Evolutionary conservation across 306 rosid species (phyloP).

Genomic region (Argentina anserina): DNA sequence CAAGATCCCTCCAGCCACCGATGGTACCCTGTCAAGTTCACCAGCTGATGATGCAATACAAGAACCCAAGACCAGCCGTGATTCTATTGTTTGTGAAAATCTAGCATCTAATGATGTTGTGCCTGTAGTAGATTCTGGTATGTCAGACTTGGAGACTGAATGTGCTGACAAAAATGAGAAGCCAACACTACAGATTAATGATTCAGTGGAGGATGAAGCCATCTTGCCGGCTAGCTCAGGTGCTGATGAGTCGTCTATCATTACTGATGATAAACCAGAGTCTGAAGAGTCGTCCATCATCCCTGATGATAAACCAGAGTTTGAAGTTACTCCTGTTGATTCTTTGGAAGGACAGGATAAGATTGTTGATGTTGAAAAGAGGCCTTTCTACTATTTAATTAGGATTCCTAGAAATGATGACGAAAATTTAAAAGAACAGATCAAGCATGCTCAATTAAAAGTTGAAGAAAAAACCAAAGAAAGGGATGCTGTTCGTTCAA

Average conservation of each 20-base stretch:
- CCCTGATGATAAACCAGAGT: conserved; percentile 18
- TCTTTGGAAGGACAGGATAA: conserved; percentile 39
- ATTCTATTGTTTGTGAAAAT: conserved; percentile 18
- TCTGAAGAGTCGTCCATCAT: conserved; percentile 3
- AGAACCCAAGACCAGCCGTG: conserved; percentile 9
- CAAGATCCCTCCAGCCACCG: background rate
- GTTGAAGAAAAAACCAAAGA: conserved; percentile 59
- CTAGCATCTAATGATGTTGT: conserved; percentile 11
- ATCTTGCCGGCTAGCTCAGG: background rate
- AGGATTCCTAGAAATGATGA: conserved; percentile 65
- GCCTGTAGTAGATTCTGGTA: conserved; percentile 8
- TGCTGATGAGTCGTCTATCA: background rate
- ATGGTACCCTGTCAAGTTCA: conserved; percentile 11
- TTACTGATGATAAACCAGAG: conserved; percentile 18
- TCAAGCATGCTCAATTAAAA: conserved; percentile 37
- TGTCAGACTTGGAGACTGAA: conserved; percentile 18
- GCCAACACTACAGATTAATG: background rate
- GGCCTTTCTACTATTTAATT: conserved; percentile 60
- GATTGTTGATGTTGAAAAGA: conserved; percentile 52
- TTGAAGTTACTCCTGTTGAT: conserved; percentile 30
- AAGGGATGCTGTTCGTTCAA: conserved; percentile 53
- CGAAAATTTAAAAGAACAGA: conserved; percentile 54
- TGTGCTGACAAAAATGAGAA: conserved; percentile 10
- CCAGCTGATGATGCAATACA: conserved; percentile 16
- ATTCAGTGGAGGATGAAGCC: conserved; percentile 10